Conservation (phyloP, 164 flowering plant genomes). For the Annona cherimola region DNA sequence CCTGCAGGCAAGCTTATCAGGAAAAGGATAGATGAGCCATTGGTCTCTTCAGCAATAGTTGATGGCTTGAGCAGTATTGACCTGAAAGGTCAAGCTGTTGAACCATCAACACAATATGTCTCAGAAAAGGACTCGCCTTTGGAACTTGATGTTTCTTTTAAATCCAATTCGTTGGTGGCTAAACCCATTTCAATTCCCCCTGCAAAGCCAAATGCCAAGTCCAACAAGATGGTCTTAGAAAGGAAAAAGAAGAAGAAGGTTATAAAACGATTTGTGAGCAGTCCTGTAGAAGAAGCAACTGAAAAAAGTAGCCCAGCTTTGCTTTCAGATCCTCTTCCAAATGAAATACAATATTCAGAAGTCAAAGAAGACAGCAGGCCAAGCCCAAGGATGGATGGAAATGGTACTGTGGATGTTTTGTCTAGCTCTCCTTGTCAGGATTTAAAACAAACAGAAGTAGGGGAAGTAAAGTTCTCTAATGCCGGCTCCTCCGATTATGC, state of each 20-base stretch:
- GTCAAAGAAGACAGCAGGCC: constrained; percentile 11
- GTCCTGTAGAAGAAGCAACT: constrained; percentile 11
- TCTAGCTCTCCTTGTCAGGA: background rate
- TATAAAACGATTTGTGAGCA: background rate
- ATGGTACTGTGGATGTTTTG: constrained; percentile 5
- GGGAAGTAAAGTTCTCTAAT: background rate
- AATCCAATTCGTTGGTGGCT: constrained; percentile 70
- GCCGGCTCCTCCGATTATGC: background rate
- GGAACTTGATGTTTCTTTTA: constrained; percentile 79
- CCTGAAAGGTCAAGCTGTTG: constrained; percentile 28
- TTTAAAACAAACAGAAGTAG: constrained; percentile 3
- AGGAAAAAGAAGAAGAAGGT: constrained; percentile 25
- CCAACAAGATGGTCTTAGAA: constrained; percentile 20
- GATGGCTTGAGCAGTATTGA: constrained; percentile 20
- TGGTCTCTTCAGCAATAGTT: constrained; percentile 9
- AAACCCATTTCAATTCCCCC: constrained; percentile 42
- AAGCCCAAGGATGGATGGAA: constrained; percentile 12
- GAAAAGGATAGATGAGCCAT: constrained; percentile 26
- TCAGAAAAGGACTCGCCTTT: constrained; percentile 38
- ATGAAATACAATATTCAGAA: background rate
- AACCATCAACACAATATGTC: constrained; percentile 4
- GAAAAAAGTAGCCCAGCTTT: constrained; percentile 8
- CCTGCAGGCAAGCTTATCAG: constrained; percentile 25
- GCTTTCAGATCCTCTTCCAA: background rate
- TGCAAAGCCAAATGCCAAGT: constrained; percentile 22